phyloP scores from a whole-genome alignment of 2,329 filamentous ascomycete species.

The Penicillium decumbens region DNA sequence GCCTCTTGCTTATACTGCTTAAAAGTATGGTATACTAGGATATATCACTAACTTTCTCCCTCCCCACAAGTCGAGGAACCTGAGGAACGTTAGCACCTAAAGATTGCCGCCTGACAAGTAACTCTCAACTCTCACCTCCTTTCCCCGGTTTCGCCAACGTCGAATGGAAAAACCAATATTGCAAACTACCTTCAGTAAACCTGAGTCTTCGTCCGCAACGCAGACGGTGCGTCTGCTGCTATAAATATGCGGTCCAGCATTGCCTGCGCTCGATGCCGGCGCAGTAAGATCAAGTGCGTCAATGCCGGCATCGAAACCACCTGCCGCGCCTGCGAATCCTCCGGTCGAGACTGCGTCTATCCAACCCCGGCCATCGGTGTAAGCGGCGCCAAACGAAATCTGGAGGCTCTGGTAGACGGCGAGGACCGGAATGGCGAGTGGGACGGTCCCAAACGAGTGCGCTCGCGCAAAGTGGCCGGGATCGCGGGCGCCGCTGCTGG shows the following conservation, averaged over 20 bases:
- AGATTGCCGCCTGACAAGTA: slow-evolving; percentile 1
- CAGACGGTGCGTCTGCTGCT: slow-evolving; percentile 14
- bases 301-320: slow-evolving; percentile 67
- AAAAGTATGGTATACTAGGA: background rate
- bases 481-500: slow-evolving; percentile 29
- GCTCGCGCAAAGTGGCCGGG: slow-evolving; percentile 36
- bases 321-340: slow-evolving; percentile 70
- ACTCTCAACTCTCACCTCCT: background rate
- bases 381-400: slow-evolving; percentile 37
- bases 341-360: slow-evolving; percentile 68
- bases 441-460: slow-evolving; percentile 42
- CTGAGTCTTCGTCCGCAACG: slow-evolving; percentile 1
- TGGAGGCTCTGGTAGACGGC: slow-evolving; percentile 34
- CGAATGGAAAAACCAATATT: slow-evolving; percentile 10
- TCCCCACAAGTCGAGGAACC: too few species aligned
- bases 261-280: slow-evolving; percentile 69
- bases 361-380: slow-evolving; percentile 47
- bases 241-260: slow-evolving; percentile 67
- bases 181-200: slow-evolving; percentile 2
- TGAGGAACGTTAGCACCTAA: background rate
- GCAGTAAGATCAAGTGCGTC: slow-evolving; percentile 82
- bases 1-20: background rate
- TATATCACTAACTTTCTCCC: background rate
- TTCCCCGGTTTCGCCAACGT: background rate
- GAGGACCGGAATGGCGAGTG: slow-evolving; percentile 41